Percentiles rank a stretch among this genome's conserved stretches.
Conservation (phyloP, 176 grass and related monocot genomes). For the Oryza australiensis region DNA sequence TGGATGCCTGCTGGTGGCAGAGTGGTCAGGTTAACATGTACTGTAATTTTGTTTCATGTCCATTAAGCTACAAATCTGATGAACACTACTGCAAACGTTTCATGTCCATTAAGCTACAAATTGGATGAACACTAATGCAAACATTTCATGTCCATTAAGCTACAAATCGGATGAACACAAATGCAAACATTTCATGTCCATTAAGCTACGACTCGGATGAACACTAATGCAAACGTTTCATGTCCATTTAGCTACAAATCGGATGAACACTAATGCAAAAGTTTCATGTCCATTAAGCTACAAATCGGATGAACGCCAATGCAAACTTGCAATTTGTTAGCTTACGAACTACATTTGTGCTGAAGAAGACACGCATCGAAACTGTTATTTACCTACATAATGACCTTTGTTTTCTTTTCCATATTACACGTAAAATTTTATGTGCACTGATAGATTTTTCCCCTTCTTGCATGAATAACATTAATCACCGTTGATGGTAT, state of each 20-base stretch:
- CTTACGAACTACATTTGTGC: background rate
- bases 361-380: background rate
- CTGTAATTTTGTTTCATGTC: background rate
- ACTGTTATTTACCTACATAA: background rate
- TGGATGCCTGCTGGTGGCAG: background rate
- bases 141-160: too few species aligned
- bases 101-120: background rate
- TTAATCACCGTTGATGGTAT: constrained; percentile 17
- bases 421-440: constrained; percentile 6
- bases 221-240: too few species aligned
- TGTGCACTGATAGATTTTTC: constrained; percentile 34
- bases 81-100: background rate
- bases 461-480: constrained; percentile 24
- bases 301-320: too few species aligned
- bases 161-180: too few species aligned
- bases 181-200: too few species aligned
- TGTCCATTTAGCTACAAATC: too few species aligned
- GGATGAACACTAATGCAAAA: too few species aligned
- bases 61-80: background rate
- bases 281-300: too few species aligned
- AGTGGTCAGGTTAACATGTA: background rate
- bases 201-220: too few species aligned
- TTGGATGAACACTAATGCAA: background rate
- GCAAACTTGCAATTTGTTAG: background rate
- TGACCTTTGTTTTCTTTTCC: background rate